Evolutionary conservation across 768 basidiomycete species (phyloP).

Genomic region (Podaxis sp.): DNA sequence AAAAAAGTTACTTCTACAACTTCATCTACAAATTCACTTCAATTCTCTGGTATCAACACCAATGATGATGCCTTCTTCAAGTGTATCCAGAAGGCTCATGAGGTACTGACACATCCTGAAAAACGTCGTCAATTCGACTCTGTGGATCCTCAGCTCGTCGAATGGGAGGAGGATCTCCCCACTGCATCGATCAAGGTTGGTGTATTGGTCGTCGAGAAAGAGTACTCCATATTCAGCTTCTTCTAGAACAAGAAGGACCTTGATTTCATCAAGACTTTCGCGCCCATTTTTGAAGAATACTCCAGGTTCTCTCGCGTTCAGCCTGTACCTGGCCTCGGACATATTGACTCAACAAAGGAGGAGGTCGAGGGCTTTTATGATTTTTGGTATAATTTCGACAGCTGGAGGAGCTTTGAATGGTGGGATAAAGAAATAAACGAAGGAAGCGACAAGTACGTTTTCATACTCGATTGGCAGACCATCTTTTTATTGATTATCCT

Average conservation of each 20-base stretch:
- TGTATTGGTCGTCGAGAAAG: neutral
- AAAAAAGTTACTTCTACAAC: constrained; percentile 65
- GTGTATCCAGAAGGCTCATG: constrained; percentile 98
- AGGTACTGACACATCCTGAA: constrained; percentile 85
- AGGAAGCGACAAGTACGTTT: constrained; percentile 84
- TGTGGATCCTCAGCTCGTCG: constrained; percentile 78
- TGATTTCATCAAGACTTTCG: constrained; percentile 73
- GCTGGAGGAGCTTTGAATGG: constrained; percentile 98
- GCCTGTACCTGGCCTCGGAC: constrained; percentile 83
- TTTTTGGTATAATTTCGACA: constrained; percentile 99
- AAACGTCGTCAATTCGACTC: constrained; percentile 95
- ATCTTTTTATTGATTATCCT: neutral
- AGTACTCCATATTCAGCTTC: neutral
- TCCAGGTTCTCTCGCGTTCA: constrained; percentile 87
- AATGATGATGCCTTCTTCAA: constrained; percentile 99
- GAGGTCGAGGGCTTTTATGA: constrained; percentile 94
- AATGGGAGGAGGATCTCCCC: constrained; percentile 78
- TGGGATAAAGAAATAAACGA: constrained; percentile 98
- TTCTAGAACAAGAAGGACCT: constrained; percentile 43
- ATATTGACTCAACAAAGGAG: constrained; percentile 67
- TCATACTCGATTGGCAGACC: neutral
- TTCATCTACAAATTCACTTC: constrained; percentile 33
- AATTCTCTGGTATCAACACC: constrained; percentile 59
- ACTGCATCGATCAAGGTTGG: constrained; percentile 56
- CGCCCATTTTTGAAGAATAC: constrained; percentile 86